Evolutionary conservation across 768 basidiomycete species (phyloP), one percentile per base, ranked within the genome.

Genomic region (Suillus clintonianus): DNA sequence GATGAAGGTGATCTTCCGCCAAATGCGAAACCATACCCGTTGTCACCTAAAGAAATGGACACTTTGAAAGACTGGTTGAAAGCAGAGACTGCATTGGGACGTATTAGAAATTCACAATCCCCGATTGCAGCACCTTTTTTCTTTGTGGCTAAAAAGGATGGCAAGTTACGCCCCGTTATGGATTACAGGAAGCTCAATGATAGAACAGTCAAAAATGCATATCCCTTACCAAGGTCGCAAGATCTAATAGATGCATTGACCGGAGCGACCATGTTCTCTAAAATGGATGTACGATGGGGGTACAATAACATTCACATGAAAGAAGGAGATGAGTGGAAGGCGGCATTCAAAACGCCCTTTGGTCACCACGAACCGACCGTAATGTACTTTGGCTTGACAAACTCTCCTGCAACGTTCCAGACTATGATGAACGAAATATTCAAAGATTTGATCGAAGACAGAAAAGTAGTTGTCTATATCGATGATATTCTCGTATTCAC

Each of bases 251-350:
- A 65, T 22, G 42, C 50, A 2, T 17, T 62, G 6, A 62, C 59
- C 5, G 48, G 51, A 14, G 53, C 60, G 2, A 62, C 19, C 0
- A 3, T 58, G 9, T 65, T 55, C 27, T 59, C 65, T 0, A 65
- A 65, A 71, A 4, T 43, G 43, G 43, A 43, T n/a, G 43, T n/a
- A 43, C 0, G n/a, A 43, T 43, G 43, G n/a, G n/a, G n/a, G 1
- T 43, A n/a, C 4, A 43, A 43, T 0, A 43, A n/a, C 2, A 43
- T 45, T n/a, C 10, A 2, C 3, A 77, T 84, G 55, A 74, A 73
- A 14, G 71, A 78, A 48, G 81, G 81, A 4, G 75, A 83, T 62
- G 71, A 82, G 67, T 77, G 71, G 73, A 84, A 81, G 64, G 80
- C 75, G 2, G 78, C 74, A 15, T 79, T 86, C 65, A 54, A 67